Base-by-base conservation (phyloP, 345 rosid species). In the Tarenaya hassleriana region DNA sequence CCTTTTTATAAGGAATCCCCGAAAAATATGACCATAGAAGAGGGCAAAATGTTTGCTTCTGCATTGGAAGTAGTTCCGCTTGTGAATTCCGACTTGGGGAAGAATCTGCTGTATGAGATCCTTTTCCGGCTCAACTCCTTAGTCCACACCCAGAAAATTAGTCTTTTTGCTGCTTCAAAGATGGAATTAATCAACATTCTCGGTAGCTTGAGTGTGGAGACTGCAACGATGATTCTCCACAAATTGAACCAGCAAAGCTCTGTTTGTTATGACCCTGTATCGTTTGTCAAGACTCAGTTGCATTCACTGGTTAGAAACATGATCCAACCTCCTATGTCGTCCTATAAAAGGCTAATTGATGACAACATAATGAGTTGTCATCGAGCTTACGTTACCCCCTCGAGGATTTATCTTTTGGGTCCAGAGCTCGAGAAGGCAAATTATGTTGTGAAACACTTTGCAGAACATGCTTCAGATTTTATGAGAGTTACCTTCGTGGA, bases 371-470 rank as follows among this genome's bases (percentile, higher is more conserved):
- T 87, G 96, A 75, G 74, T 52, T 80, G 92, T 63, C 85, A 84
- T 53, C 84, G 98, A 72, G 86, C 86, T 20, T 73, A 80, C 16
- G 62, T 87, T 44, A 87, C 96, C 31, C 98, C 98, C 6, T 61
- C 82, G 8, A 87, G 76, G 72, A 80, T 91, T 56, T 91, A 86
- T 65, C 86, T 95, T 60, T 49, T 86, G 64, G 98, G 96, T 60
- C 96, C 98, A 44, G 98, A 91, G 78, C 81, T 86, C 60, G 96
- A 87, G 68, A 60, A 74, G 44, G 80, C 96, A 4, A 87, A 91
- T 66, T 91, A 78, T 27, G 95, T 91, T 20, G 83, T 91, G 24
- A 91, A 76, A 67, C 51, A 84, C 75, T 91, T 82, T 67, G 88
- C 82, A 16, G 49, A 67, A 61, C 75, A 75, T 75, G 88, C 94